Evolutionary conservation across 2,329 filamentous ascomycete species (phyloP), one percentile per base, ranked within the genome.

Genomic region (Aspergillus sp.): DNA sequence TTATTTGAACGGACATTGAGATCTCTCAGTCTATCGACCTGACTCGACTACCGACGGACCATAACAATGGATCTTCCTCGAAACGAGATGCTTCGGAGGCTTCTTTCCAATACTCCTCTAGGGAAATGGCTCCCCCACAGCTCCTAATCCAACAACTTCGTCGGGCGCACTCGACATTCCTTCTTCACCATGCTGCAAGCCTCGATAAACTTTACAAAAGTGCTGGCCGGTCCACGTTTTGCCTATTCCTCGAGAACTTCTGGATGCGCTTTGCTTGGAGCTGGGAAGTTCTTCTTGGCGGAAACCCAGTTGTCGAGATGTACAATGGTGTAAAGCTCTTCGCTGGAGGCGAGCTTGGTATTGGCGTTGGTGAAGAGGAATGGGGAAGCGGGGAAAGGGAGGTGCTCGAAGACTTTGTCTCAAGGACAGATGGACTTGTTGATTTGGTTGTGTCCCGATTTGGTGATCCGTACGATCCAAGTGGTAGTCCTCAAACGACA

Each of bases 301-400:
- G 92, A 8, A 97, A 96, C 66, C 95, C 95, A 0, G 87, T 88
- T 2, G 85, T 89, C 1, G 88, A 88, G 62, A 81, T 96, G 5
- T 92, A 91, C 68, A 86, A 88, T 11, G 92, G 90, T 6, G 86
- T 96, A 69, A 96, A 96, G 73, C 81, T 99, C 33, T 91, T 93
- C 12, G 90, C 89, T 6, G 92, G 91, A 35, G 93, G 95, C 17
- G 93, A 98, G 75, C 84, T 98, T 24, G 95, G 95, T 15, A 85
- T 97, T 46, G 95, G 95, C 0, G 95, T 98, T 1, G 95, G 95
- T 17, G 95, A 98, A 72, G 95, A 98, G 77, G 91, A 97, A 55
- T 89, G 92, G 72, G 93, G 93, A 4, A 97, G 93, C 70, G 92
- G 92, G 33, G 93, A 98, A 77, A 83, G 93, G 66, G 93, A 96